phyloP scores from a whole-genome alignment of 192 early-diverging fungal genomes.

The Backusella macrospora region DNA sequence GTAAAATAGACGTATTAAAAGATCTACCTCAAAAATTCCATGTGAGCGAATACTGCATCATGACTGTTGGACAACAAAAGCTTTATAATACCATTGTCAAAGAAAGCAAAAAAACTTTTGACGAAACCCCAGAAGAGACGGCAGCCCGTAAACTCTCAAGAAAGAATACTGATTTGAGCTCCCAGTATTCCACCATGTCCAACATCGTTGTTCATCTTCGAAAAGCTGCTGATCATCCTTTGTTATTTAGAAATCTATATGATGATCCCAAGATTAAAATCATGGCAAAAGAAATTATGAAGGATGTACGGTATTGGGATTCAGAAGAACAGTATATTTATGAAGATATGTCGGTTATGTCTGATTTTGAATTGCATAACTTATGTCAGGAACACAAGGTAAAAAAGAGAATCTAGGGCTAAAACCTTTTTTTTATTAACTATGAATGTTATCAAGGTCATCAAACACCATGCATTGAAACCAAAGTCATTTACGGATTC shows the following conservation, averaged over 20 bases:
- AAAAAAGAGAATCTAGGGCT: not conserved
- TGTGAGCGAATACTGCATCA: conserved; percentile 50
- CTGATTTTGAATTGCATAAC: conserved; percentile 82
- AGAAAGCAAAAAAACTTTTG: conserved; percentile 28
- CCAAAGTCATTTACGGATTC: conserved; percentile 69
- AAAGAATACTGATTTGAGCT: conserved; percentile 21
- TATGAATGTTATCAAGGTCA: conserved; percentile 39
- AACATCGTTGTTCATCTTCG: conserved; percentile 80
- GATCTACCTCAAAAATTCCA: conserved; percentile 68
- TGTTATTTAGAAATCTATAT: conserved; percentile 74
- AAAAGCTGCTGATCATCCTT: conserved; percentile 84
- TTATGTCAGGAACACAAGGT: conserved; percentile 65
- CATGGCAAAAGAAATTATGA: conserved; percentile 70
- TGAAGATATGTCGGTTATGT: conserved; percentile 88
- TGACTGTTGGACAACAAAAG: conserved; percentile 50
- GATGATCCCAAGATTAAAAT: conserved; percentile 50
- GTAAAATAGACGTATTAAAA: conserved; percentile 72
- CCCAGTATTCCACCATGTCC: conserved; percentile 40
- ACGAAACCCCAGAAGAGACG: conserved; percentile 7
- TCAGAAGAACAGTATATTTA: conserved; percentile 71
- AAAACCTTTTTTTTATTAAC: not conserved
- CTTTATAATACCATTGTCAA: conserved; percentile 57
- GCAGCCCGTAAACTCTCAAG: conserved; percentile 20
- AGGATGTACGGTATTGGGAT: conserved; percentile 76
- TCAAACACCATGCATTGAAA: conserved; percentile 48